Percentiles rank a stretch among this genome's conserved stretches.
phyloP scores from a whole-genome alignment of 352 stramenopile genomes.

The Globisporangium spinosum region DNA sequence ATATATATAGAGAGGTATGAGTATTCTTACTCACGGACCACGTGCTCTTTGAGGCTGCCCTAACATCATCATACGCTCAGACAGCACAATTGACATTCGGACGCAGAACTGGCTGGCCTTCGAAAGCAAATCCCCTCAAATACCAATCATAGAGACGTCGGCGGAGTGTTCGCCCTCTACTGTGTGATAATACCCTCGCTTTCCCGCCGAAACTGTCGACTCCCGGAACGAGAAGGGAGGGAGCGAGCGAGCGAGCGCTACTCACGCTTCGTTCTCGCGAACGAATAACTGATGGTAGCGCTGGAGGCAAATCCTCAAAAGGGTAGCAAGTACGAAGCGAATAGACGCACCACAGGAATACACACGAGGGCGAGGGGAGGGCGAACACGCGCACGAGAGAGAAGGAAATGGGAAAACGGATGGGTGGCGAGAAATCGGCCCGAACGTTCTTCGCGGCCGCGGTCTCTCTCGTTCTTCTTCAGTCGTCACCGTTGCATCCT shows the following conservation, averaged over 20 bases:
- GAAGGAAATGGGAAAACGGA: background rate
- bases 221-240: background rate
- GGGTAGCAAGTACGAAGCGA: background rate
- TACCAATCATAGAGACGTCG: background rate
- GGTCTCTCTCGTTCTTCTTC: background rate
- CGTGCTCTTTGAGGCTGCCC: background rate
- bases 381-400: background rate
- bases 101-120: background rate
- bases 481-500: background rate
- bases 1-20: background rate
- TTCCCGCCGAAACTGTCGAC: background rate
- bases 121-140: background rate
- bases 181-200: background rate
- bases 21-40: background rate
- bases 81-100: background rate
- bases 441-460: background rate
- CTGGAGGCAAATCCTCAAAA: background rate
- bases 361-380: background rate
- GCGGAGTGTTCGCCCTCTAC: background rate
- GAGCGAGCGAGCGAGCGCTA: background rate
- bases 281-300: background rate
- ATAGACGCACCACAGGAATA: background rate
- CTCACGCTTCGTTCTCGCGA: background rate
- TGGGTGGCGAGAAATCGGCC: background rate
- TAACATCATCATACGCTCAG: background rate